A percentile compares a stretch with the other conserved stretches of the same genome.
Evolutionary conservation across 345 rosid genomes (phyloP).

Genomic region (Rhodamnia argentea): DNA sequence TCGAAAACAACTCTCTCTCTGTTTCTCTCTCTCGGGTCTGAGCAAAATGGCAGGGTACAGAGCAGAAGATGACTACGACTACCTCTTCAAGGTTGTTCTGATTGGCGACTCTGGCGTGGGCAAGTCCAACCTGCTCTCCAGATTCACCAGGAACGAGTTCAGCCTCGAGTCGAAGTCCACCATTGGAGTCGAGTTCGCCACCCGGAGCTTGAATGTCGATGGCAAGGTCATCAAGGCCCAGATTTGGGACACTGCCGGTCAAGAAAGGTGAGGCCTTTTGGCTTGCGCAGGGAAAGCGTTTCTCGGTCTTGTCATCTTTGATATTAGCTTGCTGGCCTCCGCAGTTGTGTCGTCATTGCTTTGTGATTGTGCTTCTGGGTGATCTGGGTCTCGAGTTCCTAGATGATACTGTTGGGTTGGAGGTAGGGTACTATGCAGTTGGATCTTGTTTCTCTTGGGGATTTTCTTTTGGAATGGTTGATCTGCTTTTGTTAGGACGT

Average conservation of each 20-base stretch:
- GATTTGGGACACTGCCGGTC: conserved; percentile 99
- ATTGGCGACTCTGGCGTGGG: conserved; percentile 96
- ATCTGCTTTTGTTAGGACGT: not conserved
- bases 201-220: conserved; percentile 85
- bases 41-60: conserved; percentile 68
- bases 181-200: conserved; percentile 92
- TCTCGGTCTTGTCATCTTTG: not conserved
- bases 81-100: conserved; percentile 78
- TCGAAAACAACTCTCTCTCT: not conserved
- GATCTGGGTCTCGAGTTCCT: not conserved
- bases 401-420: not conserved
- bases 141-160: conserved; percentile 91
- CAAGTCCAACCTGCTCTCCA: conserved; percentile 81
- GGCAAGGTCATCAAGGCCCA: conserved; percentile 85
- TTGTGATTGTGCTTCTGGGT: not conserved
- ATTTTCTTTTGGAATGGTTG: not conserved
- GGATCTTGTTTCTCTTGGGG: not conserved
- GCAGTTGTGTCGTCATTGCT: not conserved
- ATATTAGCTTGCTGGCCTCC: not conserved
- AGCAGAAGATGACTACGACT: conserved; percentile 95
- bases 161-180: conserved; percentile 93
- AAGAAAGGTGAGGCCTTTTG: conserved; percentile 47
- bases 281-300: not conserved
- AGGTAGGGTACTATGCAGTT: not conserved
- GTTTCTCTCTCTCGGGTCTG: not conserved